Base-by-base conservation (phyloP, 169 alveolate genomes). In the Theileria annulata region DNA sequence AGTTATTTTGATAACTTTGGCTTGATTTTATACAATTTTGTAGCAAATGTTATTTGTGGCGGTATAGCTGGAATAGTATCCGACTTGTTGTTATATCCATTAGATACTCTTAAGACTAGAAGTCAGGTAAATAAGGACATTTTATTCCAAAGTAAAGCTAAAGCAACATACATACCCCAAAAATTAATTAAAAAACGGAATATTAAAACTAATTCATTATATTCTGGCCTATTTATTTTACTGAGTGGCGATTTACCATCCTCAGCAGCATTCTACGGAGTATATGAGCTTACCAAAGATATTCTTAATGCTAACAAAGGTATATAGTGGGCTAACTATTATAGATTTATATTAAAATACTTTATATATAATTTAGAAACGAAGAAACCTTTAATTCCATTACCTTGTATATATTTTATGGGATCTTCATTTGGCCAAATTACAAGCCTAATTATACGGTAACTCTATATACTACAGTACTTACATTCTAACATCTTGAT, bases 61-160 rank as follows among this genome's bases (percentile, higher is more conserved):
- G 95, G 94, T 30, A 13, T 91, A 37, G 91, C 95, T n/a, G 95
- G 95, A 12, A 56, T 91, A 25, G 80, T 70, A 47, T 88, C 91
- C 35, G 95, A 92, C 37, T 71, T 80, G 28, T 83, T 88, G n/a
- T 70, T 87, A 48, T 92, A 90, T 73, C 95, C 95, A 48, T 75
- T 92, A 64, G 93, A 92, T 70, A 83, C 89, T 42, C 59, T 92
- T 31, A 92, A 92, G 87, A 92, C 95, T 37, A 80, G 90, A 25
- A 66, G 70, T 31, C 95, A 90, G 51, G 85, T 87, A 35, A 77
- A 86, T 49, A 63, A 66, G 59, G 75, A 68, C 59, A 59, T 84
- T 37, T 23, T 74, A 21, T 47, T 48, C 37, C 56, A 13, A 15
- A 42, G 42, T 58, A 72, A 68, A 68, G 63, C 76, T 59, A 31